Evolutionary conservation across 2,329 filamentous ascomycete genomes (phyloP), one percentile per base, ranked within the genome.

Genomic region (Trichoderma koningiopsis): DNA sequence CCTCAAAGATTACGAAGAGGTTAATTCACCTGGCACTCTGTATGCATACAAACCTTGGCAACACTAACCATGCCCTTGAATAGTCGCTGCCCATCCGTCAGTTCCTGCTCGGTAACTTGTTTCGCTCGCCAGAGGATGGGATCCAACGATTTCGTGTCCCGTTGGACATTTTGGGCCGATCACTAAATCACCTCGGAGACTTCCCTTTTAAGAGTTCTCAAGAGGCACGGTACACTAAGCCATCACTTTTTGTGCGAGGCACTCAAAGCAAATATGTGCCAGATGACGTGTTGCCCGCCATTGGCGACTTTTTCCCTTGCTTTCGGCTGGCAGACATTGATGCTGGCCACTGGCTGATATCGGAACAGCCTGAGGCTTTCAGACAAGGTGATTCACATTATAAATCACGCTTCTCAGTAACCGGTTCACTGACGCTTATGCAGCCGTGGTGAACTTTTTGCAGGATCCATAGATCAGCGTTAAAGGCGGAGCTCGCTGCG

Each of bases 61-160:
- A 29, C 59, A 37, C 14, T 43, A 31, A 62, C 27, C 29, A 47
- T 53, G 40, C 13, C 35, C 55, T 31, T 14, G 8, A 8, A 40
- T 27, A 76, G 84, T 88, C 90, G 16, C 79, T 96, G 5, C 83
- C 89, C 0, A 91, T 99, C 73, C 90, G 96, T 2, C 94, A 97
- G 77, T 99, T 98, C 79, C 86, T 99, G 19, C 87, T 99, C 0
- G 93, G 92, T 13, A 99, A 98, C 77, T 83, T 98, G 49, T 80
- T 91, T 73, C 87, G 89, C 5, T 83, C 85, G 0, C 52, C 73
- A 10, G 80, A 78, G 19, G 81, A 84, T 62, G 83, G 86, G 37
- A 83, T 83, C 2, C 86, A 91, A 74, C 89, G 87, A 74, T 97
- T 96, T 81, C 88, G 92, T 33, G 89, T 98, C 3, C 95, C 96